phyloP scores from a whole-genome alignment of 2,329 filamentous ascomycete genomes.

The Chaetomiaceae sp. region DNA sequence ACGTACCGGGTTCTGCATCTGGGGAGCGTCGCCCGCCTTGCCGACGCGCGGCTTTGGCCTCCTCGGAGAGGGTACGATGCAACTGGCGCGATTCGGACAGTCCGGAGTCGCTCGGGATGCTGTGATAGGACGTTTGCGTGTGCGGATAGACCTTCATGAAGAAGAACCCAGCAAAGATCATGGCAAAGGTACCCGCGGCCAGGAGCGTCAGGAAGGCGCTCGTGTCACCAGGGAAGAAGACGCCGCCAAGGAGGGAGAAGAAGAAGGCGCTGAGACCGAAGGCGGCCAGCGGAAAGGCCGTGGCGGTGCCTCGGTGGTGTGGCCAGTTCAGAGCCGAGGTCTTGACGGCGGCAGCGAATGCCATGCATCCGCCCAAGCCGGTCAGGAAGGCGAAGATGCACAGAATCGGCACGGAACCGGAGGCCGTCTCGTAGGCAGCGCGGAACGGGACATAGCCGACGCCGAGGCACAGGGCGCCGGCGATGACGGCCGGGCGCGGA shows the following conservation, averaged over 20 bases:
- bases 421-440: conserved; percentile 67
- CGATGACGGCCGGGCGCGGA: conserved; percentile 70
- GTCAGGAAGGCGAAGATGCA: conserved; percentile 84
- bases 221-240: conserved; percentile 79
- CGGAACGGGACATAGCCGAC: conserved; percentile 84
- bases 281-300: conserved; percentile 85
- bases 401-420: conserved; percentile 55
- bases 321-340: conserved; percentile 87
- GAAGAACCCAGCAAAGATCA: conserved; percentile 75
- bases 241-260: conserved; percentile 74
- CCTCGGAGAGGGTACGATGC: conserved; percentile 40
- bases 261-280: conserved; percentile 96
- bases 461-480: conserved; percentile 68
- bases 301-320: conserved; percentile 84
- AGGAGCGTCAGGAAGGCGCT: conserved; percentile 76
- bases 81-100: conserved; percentile 37
- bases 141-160: conserved; percentile 74
- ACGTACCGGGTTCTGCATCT: conserved; percentile 64
- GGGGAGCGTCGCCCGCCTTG: conserved; percentile 37
- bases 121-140: conserved; percentile 54
- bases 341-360: conserved; percentile 87
- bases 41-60: conserved; percentile 34
- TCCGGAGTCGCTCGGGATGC: conserved; percentile 42
- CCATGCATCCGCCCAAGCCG: conserved; percentile 82
- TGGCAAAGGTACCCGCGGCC: conserved; percentile 69